phyloP scores from a whole-genome alignment of 2,329 filamentous ascomycete species.

The Curvularia sp. region DNA sequence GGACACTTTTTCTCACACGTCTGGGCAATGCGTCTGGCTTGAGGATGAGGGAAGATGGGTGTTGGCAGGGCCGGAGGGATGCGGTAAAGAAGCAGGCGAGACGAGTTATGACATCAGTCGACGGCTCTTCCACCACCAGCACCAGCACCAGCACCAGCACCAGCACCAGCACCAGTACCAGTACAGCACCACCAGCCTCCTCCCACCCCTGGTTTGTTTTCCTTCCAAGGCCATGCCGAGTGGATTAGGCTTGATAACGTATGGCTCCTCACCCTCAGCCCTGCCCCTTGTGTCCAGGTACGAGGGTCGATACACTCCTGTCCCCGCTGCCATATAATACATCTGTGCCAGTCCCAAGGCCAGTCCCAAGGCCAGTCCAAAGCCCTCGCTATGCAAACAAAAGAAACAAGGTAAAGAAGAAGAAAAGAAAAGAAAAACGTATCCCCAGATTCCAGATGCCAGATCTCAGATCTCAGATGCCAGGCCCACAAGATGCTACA shows the following conservation, averaged over 20 bases:
- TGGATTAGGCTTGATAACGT: background rate
- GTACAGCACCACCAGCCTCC: background rate
- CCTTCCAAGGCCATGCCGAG: background rate
- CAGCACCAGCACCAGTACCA: background rate
- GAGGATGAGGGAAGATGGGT: background rate
- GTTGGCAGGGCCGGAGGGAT: slow-evolving; percentile 9
- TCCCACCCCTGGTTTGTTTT: background rate
- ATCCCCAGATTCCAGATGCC: background rate
- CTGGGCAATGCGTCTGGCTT: background rate
- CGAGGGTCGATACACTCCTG: background rate
- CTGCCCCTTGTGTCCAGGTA: background rate
- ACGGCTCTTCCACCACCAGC: background rate
- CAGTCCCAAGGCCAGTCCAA: slow-evolving; percentile 3
- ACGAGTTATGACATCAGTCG: slow-evolving; percentile 21
- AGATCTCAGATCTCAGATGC: background rate
- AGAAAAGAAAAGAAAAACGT: background rate
- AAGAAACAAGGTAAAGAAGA: background rate
- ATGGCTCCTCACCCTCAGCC: background rate
- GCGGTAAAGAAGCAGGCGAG: slow-evolving; percentile 24
- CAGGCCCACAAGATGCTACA: background rate
- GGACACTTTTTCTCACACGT: background rate
- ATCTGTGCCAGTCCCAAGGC: background rate
- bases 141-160: background rate
- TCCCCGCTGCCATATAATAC: slow-evolving; percentile 5
- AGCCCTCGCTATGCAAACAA: slow-evolving; percentile 25